Percentiles rank a stretch among this genome's conserved stretches.
phyloP scores from a whole-genome alignment of 371 early-diverging fungal genomes.

The Circinella umbellata region DNA sequence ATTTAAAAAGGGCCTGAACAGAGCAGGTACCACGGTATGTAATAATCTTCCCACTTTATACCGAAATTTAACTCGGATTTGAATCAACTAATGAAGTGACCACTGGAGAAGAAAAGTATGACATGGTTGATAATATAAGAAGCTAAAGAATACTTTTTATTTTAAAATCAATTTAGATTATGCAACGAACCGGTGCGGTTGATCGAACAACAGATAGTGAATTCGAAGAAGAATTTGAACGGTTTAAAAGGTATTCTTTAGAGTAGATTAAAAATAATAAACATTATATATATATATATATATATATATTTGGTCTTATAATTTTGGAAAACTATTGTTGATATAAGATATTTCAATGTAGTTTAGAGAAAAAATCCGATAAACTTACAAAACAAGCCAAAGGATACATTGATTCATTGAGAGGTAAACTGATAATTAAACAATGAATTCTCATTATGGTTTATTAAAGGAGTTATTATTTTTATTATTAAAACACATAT shows the following conservation, averaged over 20 bases:
- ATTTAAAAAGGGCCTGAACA: constrained; percentile 83
- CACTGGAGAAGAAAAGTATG: neutral
- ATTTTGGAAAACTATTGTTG: neutral
- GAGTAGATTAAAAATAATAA: constrained; percentile 9
- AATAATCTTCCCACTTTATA: neutral
- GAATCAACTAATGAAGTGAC: neutral
- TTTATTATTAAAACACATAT: too few relatives aligned
- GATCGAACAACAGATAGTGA: constrained; percentile 86
- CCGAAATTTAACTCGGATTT: neutral
- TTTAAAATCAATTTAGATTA: constrained; percentile 42
- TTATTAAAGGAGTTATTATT: neutral
- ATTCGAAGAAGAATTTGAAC: constrained; percentile 85
- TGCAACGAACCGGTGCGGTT: constrained; percentile 73
- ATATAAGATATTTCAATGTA: neutral
- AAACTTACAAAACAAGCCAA: constrained; percentile 91
- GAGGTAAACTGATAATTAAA: constrained; percentile 50
- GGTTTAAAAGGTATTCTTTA: constrained; percentile 73
- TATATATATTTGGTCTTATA: neutral
- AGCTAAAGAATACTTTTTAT: neutral
- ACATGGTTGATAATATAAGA: neutral
- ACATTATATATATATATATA: neutral
- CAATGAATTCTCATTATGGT: neutral
- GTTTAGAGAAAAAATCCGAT: constrained; percentile 85
- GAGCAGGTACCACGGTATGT: constrained; percentile 79
- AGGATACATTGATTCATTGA: constrained; percentile 87